These are phyloP conservation scores for Venturia nashicola DNA, from an alignment of 2,329 filamentous ascomycete species.

Conservation along the genomic window DNA sequence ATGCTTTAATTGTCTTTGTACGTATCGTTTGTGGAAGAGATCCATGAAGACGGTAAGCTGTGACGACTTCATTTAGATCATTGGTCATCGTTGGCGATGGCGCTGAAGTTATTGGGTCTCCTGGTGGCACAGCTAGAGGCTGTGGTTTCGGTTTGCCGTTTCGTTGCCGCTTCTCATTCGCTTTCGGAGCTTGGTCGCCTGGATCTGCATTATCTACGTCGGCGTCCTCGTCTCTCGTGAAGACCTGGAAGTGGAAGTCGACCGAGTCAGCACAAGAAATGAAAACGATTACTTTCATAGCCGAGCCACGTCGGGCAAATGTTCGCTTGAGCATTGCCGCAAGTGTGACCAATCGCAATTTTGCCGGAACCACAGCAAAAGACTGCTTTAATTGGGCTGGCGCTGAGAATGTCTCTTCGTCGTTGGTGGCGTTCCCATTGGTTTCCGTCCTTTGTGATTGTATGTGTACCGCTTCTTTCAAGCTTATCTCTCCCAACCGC, in stretches of 20 bases:
- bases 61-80: constrained; percentile 57
- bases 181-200: constrained; percentile 14
- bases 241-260: constrained; percentile 86
- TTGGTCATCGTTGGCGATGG: constrained; percentile 62
- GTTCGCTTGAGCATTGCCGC: constrained; percentile 73
- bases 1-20: constrained; percentile 73
- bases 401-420: constrained; percentile 52
- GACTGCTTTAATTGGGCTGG: constrained; percentile 90
- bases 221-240: constrained; percentile 37
- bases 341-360: constrained; percentile 79
- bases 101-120: constrained; percentile 41
- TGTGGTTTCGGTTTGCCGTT: constrained; percentile 20
- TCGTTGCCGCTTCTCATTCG: constrained; percentile 13
- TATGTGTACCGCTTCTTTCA: constrained; percentile 85
- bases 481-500: constrained; percentile 81
- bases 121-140: constrained; percentile 11
- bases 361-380: constrained; percentile 76
- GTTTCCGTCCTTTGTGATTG: constrained; percentile 50
- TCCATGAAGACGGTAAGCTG: constrained; percentile 78
- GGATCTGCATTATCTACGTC: constrained; percentile 12
- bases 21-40: constrained; percentile 80
- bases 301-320: constrained; percentile 76
- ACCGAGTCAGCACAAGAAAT: constrained; percentile 95
- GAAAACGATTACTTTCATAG: constrained; percentile 96
- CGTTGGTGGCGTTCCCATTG: constrained; percentile 33